These are phyloP conservation scores for Termitomyces sp. DNA, from an alignment of 768 basidiomycete genomes.

Conservation along the genomic window DNA sequence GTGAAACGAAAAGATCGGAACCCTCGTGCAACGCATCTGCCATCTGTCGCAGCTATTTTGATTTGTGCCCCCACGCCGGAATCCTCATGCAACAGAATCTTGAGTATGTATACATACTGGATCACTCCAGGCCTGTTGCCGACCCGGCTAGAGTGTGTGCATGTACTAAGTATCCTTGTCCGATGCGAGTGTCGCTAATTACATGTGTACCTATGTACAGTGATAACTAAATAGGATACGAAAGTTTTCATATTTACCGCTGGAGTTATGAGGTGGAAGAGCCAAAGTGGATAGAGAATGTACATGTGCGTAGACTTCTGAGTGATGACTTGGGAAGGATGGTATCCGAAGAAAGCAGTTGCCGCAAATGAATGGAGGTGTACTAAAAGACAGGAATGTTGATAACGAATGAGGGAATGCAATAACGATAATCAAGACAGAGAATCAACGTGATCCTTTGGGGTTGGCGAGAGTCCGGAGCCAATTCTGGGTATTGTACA, in stretches of 20 bases:
- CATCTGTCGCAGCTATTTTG: too few species aligned
- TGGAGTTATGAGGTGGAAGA: not conserved
- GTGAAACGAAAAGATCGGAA: not conserved
- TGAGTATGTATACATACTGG: not conserved
- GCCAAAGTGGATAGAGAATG: not conserved
- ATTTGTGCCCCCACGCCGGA: not conserved
- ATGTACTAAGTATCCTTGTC: not conserved
- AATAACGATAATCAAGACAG: not conserved
- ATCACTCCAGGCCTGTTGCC: not conserved
- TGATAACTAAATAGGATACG: not conserved
- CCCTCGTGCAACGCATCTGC: not conserved
- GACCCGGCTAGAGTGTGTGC: not conserved
- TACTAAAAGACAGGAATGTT: not conserved
- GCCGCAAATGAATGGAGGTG: not conserved
- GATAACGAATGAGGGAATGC: not conserved
- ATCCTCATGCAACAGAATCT: not conserved
- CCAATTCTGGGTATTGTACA: not conserved
- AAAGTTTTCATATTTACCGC: not conserved
- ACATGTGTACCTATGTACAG: constrained; percentile 1
- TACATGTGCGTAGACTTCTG: not conserved
- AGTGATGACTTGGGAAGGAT: not conserved
- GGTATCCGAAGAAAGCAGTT: not conserved
- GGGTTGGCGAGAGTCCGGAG: not conserved
- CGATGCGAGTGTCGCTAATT: not conserved
- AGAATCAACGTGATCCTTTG: not conserved